Base-by-base conservation (phyloP, 495 filamentous ascomycete genomes). In the Penicillium silybi region DNA sequence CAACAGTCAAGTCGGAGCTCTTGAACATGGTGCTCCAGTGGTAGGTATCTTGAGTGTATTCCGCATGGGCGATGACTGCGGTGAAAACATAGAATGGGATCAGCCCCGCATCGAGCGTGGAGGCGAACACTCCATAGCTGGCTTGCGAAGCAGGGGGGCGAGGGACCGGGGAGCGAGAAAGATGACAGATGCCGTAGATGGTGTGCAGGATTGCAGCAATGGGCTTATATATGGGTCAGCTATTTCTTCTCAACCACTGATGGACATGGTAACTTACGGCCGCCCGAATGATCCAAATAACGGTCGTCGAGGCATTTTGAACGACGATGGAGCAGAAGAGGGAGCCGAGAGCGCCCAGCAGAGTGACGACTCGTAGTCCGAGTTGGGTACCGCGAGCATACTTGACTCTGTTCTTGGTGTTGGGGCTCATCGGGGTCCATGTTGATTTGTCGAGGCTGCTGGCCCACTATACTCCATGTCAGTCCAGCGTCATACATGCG, bases 111-210 rank as follows among this genome's bases (percentile, higher is more conserved):
- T 97, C 91, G 10, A 87, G 78, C 18, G 86, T 68, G 6, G 81
- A 71, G 13, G 90, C 84, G 58, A 95, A 96, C 37, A 92, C 60
- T 65, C 90, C 89, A 64, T 96, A 96, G 50, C 86, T 90, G 8
- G 88, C 85, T 6, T 90, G 86, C 39, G 88, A 91, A 6, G 74
- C 85, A 1, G 91, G 80, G 3, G 90, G 84, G 18, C 89, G 80
- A 17, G 69, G 75, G 48, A 84, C 80, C 0, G 87, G 78, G 22
- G 85, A 81, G 17, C 85, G 79, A 22, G 75, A 71, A 22, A 93
- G 81, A 65, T 95, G 88, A 61, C 86, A 90, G 40, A 92, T 80
- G 26, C 77, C 86, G 65, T 97, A 97, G 6, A 84, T 56, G 0
- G 81, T 82, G 60, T 86, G 82, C 3, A 89, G 52, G 37, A 87